A percentile compares a stretch with the other conserved stretches of the same genome.
Conservation (phyloP, 371 early-diverging fungal genomes). For the Apophysomyces elegans region DNA sequence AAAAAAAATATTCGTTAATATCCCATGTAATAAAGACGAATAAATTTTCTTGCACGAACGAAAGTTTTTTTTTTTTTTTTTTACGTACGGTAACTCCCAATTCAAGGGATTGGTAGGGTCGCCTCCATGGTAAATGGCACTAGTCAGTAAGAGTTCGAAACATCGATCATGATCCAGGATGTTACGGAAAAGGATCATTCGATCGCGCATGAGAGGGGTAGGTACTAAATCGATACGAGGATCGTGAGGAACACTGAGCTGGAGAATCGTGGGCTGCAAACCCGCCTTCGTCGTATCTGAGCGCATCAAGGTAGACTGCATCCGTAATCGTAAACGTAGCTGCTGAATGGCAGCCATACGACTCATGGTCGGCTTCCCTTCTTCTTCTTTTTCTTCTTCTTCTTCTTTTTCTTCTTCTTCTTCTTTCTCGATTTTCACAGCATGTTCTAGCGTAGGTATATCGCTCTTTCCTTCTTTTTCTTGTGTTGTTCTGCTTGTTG, state of each 20-base stretch:
- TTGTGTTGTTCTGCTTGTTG: not conserved
- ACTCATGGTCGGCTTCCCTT: not conserved
- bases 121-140: constrained; percentile 48
- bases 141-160: constrained; percentile 41
- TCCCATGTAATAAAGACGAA: not conserved
- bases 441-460: not conserved
- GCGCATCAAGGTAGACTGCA: constrained; percentile 13
- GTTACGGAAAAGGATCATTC: constrained; percentile 55
- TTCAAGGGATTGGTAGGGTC: constrained; percentile 45
- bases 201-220: constrained; percentile 51
- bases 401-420: constrained; percentile 8
- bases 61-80: not conserved
- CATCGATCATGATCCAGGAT: constrained; percentile 52
- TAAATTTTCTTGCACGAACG: not conserved
- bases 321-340: constrained; percentile 23
- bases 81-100: constrained; percentile 43
- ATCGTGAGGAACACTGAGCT: constrained; percentile 48
- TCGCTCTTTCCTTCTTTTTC: not conserved
- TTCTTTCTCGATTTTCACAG: not conserved
- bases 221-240: constrained; percentile 56
- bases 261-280: constrained; percentile 26
- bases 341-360: constrained; percentile 23
- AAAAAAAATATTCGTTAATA: not conserved
- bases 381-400: constrained; percentile 10
- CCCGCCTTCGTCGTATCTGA: constrained; percentile 8